Percentiles rank a stretch among this genome's conserved stretches.
Evolutionary conservation across 352 stramenopile species (phyloP).

Genomic region (Globisporangium solare): DNA sequence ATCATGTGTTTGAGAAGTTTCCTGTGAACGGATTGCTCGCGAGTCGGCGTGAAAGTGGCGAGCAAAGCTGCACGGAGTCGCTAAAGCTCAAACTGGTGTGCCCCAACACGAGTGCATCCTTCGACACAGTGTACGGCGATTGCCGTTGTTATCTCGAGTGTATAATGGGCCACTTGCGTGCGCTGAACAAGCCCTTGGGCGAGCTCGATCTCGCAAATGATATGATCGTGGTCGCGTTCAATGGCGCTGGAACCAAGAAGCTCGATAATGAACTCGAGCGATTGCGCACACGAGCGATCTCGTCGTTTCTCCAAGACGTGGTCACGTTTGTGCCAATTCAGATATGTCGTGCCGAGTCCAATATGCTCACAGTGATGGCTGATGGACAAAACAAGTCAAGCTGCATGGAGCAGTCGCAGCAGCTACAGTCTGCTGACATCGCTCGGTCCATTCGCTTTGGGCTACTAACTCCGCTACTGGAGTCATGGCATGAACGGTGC

Average conservation of each 20-base stretch:
- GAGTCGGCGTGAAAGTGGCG: neutral
- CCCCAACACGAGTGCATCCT: neutral
- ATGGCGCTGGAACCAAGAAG: neutral
- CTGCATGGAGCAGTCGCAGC: conserved; percentile 12
- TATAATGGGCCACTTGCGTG: conserved; percentile 45
- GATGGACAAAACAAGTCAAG: conserved; percentile 35
- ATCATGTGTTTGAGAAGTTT: conserved; percentile 52
- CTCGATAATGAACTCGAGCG: conserved; percentile 8
- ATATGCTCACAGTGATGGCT: conserved; percentile 46
- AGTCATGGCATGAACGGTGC: conserved; percentile 15
- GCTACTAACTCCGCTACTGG: conserved; percentile 14
- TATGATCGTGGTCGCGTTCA: conserved; percentile 4
- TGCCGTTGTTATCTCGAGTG: conserved; percentile 19
- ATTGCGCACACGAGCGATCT: conserved; percentile 16
- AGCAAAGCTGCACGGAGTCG: neutral
- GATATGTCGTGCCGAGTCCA: conserved; percentile 63
- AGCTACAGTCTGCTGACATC: conserved; percentile 31
- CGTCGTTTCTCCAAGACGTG: conserved; percentile 30
- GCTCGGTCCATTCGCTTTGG: conserved; percentile 22
- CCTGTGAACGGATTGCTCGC: conserved; percentile 22
- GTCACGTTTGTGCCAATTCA: conserved; percentile 70
- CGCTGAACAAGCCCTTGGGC: conserved; percentile 53
- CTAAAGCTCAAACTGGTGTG: conserved; percentile 26
- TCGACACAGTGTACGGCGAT: conserved; percentile 1
- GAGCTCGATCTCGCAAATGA: conserved; percentile 25